Evolutionary conservation across 805 yeast genomes (phyloP), one percentile per base, ranked within the genome.

Genomic region (Metschnikowia bowlesiae): DNA sequence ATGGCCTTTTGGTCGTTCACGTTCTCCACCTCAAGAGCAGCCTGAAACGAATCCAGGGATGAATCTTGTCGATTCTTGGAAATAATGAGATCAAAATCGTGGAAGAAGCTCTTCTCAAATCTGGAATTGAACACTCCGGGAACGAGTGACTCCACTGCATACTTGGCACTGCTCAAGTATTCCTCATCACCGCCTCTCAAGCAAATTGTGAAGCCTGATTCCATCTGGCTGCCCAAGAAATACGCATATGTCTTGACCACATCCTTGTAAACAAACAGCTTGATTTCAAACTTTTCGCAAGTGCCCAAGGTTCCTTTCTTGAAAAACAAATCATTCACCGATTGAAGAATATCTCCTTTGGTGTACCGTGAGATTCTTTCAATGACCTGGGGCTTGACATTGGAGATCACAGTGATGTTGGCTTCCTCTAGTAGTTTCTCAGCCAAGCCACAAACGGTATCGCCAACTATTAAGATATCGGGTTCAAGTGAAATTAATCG

Each of bases 401-500:
- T 83, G 37, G 84, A 81, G 1, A 91, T 85, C 2, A 92, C 97
- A 0, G 95, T 82, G 11, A 94, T 82, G 0, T 87, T 87, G 0
- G 89, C 84, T 18, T 84, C 83, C 42, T 83, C 84, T 22, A 94
- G 71, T 53, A 87, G 67, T 39, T 81, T 78, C 42, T 88, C 69
- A 0, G 97, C 98, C 33, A 85, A 71, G 0, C 97, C 96, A 58
- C 94, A 83, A 1, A 92, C 85, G 8, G 86, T 76, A 28, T 87
- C 85, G 11, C 90, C 89, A 13, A 87, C 85, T 32, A 92, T 78
- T 1, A 95, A 76, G 26, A 94, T 73, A 58, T 81, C 88, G 0
- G 99, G 97, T 44, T 78, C 80, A 50, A 94, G 68, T 0, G 91
- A 83, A 3, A 82, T 73, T 16, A 94, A 81, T 53, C 97, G 75